These are phyloP conservation scores for Candida krabiensis DNA, from an alignment of 805 yeast genomes.

Conservation along the genomic window DNA sequence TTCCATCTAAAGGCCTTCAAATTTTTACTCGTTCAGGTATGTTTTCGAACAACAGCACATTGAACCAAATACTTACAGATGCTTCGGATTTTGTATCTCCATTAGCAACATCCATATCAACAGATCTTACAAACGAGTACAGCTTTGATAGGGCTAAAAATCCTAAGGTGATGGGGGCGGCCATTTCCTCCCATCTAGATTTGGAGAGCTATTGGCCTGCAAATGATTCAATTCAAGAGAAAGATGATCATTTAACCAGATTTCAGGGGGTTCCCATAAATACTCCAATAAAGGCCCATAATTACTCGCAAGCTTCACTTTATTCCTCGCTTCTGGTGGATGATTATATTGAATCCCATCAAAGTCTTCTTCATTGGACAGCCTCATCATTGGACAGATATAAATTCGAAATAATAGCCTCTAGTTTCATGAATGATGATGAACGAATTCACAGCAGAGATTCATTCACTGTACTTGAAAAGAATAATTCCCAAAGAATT, in stretches of 20 bases:
- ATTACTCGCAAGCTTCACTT: neutral
- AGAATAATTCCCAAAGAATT: conserved; percentile 4
- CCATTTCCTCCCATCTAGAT: neutral
- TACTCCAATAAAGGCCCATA: too few relatives aligned
- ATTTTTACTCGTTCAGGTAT: neutral
- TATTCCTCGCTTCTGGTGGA: conserved; percentile 3
- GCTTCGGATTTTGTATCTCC: too few relatives aligned
- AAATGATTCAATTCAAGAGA: neutral
- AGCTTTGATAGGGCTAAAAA: too few relatives aligned
- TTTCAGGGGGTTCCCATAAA: too few relatives aligned
- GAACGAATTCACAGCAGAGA: conserved; percentile 2
- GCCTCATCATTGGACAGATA: conserved; percentile 22
- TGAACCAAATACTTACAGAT: neutral
- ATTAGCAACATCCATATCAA: too few relatives aligned
- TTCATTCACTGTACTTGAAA: neutral
- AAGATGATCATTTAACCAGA: too few relatives aligned
- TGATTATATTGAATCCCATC: conserved; percentile 4
- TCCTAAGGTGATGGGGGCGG: neutral
- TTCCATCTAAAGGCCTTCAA: neutral
- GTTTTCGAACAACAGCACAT: neutral
- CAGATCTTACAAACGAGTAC: too few relatives aligned
- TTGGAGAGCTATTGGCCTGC: neutral
- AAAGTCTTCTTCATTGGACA: conserved; percentile 1
- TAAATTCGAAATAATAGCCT: conserved; percentile 28
- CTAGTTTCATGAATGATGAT: conserved; percentile 19